Evolutionary conservation across 345 rosid genomes (phyloP).

Genomic region (Populus alba): DNA sequence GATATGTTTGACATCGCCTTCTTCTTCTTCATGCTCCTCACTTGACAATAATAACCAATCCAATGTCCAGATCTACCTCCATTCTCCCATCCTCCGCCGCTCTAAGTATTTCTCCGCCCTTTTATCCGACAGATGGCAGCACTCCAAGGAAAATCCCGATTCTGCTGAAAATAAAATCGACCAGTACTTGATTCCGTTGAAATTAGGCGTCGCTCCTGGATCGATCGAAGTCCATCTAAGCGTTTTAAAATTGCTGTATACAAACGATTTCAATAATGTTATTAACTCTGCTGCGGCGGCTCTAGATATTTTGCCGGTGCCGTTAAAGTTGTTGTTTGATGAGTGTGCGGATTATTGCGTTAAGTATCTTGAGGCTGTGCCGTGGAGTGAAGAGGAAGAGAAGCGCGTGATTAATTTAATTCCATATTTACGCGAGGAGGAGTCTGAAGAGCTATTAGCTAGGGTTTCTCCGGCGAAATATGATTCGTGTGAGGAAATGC

Average conservation of each 20-base stretch:
- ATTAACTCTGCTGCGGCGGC: conserved; percentile 45
- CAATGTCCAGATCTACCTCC: conserved; percentile 56
- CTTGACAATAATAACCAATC: conserved; percentile 1
- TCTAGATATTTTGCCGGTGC: conserved; percentile 56
- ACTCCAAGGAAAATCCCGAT: not conserved
- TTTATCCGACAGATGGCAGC: conserved; percentile 61
- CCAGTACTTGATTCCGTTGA: conserved; percentile 14
- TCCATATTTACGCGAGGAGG: conserved; percentile 46
- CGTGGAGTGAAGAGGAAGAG: conserved; percentile 76
- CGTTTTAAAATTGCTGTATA: conserved; percentile 56
- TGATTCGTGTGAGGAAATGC: conserved; percentile 57
- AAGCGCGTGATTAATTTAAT: conserved; percentile 40
- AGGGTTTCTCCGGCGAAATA: conserved; percentile 38
- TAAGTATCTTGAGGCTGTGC: conserved; percentile 56
- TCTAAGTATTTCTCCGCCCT: conserved; percentile 63
- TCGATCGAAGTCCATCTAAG: conserved; percentile 37
- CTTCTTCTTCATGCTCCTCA: not conserved
- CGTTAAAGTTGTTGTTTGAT: conserved; percentile 58
- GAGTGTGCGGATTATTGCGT: conserved; percentile 51
- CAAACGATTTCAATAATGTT: conserved; percentile 33
- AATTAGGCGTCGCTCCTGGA: conserved; percentile 30
- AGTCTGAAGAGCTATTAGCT: conserved; percentile 54
- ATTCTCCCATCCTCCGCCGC: conserved; percentile 49
- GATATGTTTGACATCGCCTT: too few species aligned
- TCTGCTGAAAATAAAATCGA: not conserved